Evolutionary conservation across 78 protist species (phyloP).

Genomic region (Diacronema lutheri): DNA sequence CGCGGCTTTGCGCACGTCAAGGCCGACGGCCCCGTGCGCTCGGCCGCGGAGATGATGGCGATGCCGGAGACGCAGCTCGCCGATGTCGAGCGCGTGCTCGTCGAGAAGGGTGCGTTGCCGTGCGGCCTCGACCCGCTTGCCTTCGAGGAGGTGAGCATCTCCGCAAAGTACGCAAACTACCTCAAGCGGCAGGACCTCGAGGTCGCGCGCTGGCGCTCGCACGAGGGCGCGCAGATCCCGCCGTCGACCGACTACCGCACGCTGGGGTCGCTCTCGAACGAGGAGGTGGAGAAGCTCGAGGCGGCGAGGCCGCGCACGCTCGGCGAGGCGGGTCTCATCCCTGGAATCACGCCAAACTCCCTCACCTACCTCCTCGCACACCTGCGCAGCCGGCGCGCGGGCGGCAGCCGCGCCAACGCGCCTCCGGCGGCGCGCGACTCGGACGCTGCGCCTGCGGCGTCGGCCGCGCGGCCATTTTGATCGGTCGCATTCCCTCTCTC

Average conservation of each 20-base stretch:
- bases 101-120: neutral
- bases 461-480: too few species aligned
- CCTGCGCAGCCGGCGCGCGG: too few species aligned
- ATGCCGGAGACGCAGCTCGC: neutral
- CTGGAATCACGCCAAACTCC: slow-evolving; percentile 15
- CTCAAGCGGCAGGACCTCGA: neutral
- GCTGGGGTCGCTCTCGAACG: slow-evolving; percentile 1
- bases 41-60: neutral
- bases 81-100: neutral
- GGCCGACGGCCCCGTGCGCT: neutral
- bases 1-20: neutral
- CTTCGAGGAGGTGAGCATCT: neutral
- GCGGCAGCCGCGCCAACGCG: too few species aligned
- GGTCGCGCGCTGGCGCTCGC: too few species aligned
- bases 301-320: neutral
- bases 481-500: too few species aligned
- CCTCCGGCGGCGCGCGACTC: too few species aligned
- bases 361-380: neutral
- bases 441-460: too few species aligned
- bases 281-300: slow-evolving; percentile 42
- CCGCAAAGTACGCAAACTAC: neutral
- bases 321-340: neutral
- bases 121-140: neutral
- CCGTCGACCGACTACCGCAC: neutral
- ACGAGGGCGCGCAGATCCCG: neutral